These are phyloP conservation scores for Phyllosticta citrichinensis DNA, from an alignment of 2,329 filamentous ascomycete species.

Conservation along the genomic window DNA sequence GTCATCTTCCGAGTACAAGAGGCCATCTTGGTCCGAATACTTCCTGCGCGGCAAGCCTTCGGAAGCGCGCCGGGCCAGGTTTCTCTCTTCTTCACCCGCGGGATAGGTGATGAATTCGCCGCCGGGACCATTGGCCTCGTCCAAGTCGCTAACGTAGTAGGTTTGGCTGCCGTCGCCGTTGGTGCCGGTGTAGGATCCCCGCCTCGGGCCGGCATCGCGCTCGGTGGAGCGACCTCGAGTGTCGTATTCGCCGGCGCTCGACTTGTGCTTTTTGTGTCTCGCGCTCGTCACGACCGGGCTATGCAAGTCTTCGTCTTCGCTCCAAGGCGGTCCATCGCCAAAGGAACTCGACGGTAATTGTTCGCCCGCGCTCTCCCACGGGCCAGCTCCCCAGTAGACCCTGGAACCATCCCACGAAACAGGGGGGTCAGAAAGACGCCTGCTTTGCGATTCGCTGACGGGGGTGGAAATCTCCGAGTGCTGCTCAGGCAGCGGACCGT, in stretches of 20 bases:
- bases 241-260: constrained; percentile 31
- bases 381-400: constrained; percentile 44
- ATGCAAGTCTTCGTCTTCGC: constrained; percentile 89
- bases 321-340: constrained; percentile 74
- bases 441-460: constrained; percentile 56
- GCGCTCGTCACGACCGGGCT: constrained; percentile 79
- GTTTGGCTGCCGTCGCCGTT: constrained; percentile 62
- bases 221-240: constrained; percentile 20
- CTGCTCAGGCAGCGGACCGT: constrained; percentile 74
- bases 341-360: constrained; percentile 76
- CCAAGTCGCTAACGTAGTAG: constrained; percentile 61
- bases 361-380: constrained; percentile 47
- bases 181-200: constrained; percentile 38
- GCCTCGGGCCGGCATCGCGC: constrained; percentile 28
- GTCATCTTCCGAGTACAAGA: constrained; percentile 35
- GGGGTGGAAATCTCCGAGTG: constrained; percentile 81
- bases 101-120: constrained; percentile 71
- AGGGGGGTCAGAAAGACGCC: constrained; percentile 74
- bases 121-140: constrained; percentile 63
- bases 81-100: constrained; percentile 17
- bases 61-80: neutral
- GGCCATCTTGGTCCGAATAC: constrained; percentile 30
- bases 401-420: constrained; percentile 61
- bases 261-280: constrained; percentile 71
- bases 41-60: constrained; percentile 28